Evolutionary conservation across 2,329 filamentous ascomycete species (phyloP), one percentile per base, ranked within the genome.

Genomic region (Chalaropsis thielavioides): DNA sequence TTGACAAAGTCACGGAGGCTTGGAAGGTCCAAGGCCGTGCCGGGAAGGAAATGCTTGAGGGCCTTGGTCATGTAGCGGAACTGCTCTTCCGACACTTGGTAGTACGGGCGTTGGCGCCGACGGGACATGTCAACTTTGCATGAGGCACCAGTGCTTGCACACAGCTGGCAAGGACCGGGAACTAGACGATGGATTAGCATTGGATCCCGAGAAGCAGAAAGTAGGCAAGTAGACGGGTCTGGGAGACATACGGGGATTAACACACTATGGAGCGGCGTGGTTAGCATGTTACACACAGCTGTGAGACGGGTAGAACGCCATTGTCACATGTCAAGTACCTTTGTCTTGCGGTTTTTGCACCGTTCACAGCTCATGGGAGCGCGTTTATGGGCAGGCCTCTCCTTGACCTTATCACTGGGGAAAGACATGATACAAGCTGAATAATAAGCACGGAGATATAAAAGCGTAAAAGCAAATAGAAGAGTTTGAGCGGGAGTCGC

Each of bases 311-410:
- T 54, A 51, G 56, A 38, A 43, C 41, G 56, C 67, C 67, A 61
- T 68, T 66, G 4, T 69, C 67, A 62, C 68, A 69, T 64, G 68
- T 40, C 6, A 27, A 24, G 59, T 51, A 70, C 70, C 68, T 72
- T 72, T 6, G 71, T 72, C 67, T 72, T 72, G 11, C 71, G 66
- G 49, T 66, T 70, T 63, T 72, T 72, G 69, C 71, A 72, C 17
- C 71, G 68, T 43, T 72, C 71, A 64, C 71, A 72, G 68, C 70
- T 71, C 71, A 72, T 72, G 15, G 70, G 70, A 1, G 71, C 70
- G 0, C 71, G 69, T 4, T 70, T 68, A 56, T 70, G 71, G 6
- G 58, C 63, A 4, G 64, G 64, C 41, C 64, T 61, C 22, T 68
- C 65, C 41, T 22, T 49, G 5, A 31, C 13, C 38, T 58, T 46